These are phyloP conservation scores for Hericium alpestre DNA, from an alignment of 768 basidiomycete genomes.

Conservation along the genomic window DNA sequence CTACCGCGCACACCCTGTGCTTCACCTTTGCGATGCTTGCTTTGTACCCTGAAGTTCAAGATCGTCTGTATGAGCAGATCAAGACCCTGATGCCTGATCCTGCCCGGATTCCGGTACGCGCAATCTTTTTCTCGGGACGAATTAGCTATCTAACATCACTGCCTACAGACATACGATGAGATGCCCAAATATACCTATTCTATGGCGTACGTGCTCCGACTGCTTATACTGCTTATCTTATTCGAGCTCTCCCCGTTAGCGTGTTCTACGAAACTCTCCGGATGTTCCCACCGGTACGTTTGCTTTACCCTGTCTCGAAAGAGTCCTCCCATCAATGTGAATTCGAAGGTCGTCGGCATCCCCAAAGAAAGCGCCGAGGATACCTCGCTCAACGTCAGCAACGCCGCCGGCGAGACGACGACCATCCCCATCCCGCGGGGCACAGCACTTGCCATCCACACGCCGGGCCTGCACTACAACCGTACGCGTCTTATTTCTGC, in stretches of 20 bases:
- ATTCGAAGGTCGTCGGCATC: constrained; percentile 30
- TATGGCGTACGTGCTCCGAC: constrained; percentile 7
- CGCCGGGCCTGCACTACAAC: constrained; percentile 38
- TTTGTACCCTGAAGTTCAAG: constrained; percentile 31
- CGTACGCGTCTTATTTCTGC: constrained; percentile 20
- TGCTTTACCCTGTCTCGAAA: background rate
- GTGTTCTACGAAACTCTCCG: constrained; percentile 42
- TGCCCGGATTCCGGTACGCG: constrained; percentile 13
- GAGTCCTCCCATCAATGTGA: constrained; percentile 1
- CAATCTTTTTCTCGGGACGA: background rate
- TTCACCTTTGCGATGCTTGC: constrained; percentile 33
- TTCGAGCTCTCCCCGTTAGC: constrained; percentile 14
- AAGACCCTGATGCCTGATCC: constrained; percentile 20
- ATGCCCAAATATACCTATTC: constrained; percentile 12
- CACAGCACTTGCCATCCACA: constrained; percentile 26
- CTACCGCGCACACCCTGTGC: constrained; percentile 27
- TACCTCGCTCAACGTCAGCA: constrained; percentile 26
- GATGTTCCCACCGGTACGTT: constrained; percentile 20
- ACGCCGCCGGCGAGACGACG: constrained; percentile 27
- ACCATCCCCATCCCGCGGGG: constrained; percentile 34
- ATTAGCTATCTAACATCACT: no score
- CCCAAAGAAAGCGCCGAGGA: constrained; percentile 40
- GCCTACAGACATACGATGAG: constrained; percentile 14
- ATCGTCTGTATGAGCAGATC: constrained; percentile 27
- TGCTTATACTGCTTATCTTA: background rate